A percentile compares a stretch with the other conserved stretches of the same genome.
Conservation (phyloP, 176 grass and related monocot genomes). For the Tillandsia leiboldiana region DNA sequence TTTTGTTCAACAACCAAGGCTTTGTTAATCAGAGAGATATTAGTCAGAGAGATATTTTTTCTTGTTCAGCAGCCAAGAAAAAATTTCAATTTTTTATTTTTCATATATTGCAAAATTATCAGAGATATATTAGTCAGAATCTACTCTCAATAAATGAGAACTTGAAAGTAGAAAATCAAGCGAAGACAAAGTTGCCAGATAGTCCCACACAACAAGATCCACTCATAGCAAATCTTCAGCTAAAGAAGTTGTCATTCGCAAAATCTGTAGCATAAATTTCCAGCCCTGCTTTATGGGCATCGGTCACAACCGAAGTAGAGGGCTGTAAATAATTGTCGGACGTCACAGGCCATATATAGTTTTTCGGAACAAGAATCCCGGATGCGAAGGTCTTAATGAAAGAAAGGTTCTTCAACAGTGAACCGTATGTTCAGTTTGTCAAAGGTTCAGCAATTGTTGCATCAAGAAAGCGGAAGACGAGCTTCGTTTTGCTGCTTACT, state of each 20-base stretch:
- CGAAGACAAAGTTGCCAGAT: too few relatives aligned
- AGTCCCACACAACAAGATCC: too few relatives aligned
- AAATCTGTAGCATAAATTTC: slow-evolving; percentile 69
- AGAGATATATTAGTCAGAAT: too few relatives aligned
- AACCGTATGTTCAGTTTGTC: slow-evolving; percentile 54
- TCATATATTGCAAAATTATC: too few relatives aligned
- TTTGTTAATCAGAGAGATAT: too few relatives aligned
- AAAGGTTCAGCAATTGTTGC: slow-evolving; percentile 38
- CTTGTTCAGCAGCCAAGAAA: too few relatives aligned
- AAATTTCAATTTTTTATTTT: too few relatives aligned
- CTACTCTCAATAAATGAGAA: too few relatives aligned
- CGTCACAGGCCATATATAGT: slow-evolving; percentile 70
- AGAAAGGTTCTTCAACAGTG: slow-evolving; percentile 74
- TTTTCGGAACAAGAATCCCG: slow-evolving; percentile 88
- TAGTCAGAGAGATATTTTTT: too few relatives aligned
- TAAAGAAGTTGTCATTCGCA: slow-evolving; percentile 61
- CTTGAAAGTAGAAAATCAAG: too few relatives aligned
- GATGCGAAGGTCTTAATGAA: slow-evolving; percentile 81
- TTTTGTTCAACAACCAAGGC: too few relatives aligned
- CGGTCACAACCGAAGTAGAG: slow-evolving; percentile 49
- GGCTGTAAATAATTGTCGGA: slow-evolving; percentile 61
- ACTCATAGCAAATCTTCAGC: slow-evolving; percentile 1
- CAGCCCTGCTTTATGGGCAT: slow-evolving; percentile 79
- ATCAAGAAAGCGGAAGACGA: slow-evolving; percentile 71
- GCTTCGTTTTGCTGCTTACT: slow-evolving; percentile 51